Conservation (phyloP, 306 rosid genomes). For the Hippophae gyantsensis region DNA sequence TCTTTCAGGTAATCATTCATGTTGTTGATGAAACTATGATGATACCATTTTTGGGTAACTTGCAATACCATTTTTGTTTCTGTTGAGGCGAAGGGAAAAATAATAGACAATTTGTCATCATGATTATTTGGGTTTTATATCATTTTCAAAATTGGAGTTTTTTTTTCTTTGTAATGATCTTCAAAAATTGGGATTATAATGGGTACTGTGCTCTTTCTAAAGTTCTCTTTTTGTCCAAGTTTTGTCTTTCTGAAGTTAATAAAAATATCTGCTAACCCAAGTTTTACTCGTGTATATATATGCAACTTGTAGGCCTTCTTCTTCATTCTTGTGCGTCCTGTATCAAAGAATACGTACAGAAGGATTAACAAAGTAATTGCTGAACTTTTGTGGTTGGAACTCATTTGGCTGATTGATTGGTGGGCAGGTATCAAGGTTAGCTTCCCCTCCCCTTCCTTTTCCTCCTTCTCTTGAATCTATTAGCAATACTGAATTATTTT, state of each 20-base stretch:
- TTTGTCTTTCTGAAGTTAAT: background rate
- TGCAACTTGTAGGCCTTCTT: slow-evolving; percentile 37
- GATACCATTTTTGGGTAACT: background rate
- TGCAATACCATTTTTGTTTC: background rate
- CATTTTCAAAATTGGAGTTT: too few species aligned
- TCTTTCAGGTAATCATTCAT: slow-evolving; percentile 42
- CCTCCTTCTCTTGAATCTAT: background rate
- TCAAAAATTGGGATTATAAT: too few species aligned
- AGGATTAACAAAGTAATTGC: slow-evolving; percentile 61
- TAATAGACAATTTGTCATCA: too few species aligned
- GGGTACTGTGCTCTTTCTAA: too few species aligned
- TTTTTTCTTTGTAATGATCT: too few species aligned
- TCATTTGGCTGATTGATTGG: slow-evolving; percentile 86
- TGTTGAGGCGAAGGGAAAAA: too few species aligned
- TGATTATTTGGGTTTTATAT: too few species aligned
- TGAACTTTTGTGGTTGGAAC: slow-evolving; percentile 75
- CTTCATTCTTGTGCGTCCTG: slow-evolving; percentile 60
- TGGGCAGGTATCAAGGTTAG: slow-evolving; percentile 76
- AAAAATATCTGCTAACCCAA: background rate
- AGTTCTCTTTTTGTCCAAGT: background rate
- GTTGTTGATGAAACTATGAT: too few species aligned
- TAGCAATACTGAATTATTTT: background rate
- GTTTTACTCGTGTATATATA: background rate
- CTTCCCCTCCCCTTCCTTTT: slow-evolving; percentile 4
- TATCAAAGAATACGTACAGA: slow-evolving; percentile 46